Conservation (phyloP, 2,329 filamentous ascomycete species). For the Ophiocordyceps camponoti-leonardi region DNA sequence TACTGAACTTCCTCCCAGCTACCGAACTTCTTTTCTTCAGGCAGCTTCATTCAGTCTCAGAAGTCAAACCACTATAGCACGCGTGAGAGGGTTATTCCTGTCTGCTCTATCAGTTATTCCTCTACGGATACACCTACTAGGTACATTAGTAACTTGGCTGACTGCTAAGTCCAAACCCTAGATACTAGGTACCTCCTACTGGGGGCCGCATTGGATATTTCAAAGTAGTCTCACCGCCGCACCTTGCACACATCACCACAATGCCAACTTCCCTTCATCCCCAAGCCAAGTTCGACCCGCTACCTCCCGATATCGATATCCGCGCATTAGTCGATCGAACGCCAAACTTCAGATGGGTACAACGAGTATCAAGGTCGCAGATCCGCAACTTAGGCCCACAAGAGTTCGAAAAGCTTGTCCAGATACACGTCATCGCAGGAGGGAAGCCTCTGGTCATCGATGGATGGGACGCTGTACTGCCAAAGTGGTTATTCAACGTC, state of each 20-base stretch:
- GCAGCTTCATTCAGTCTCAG: too few species aligned
- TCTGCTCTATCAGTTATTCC: too few species aligned
- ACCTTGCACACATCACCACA: constrained; percentile 6
- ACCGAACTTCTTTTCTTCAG: too few species aligned
- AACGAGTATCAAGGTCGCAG: constrained; percentile 61
- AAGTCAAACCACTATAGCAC: too few species aligned
- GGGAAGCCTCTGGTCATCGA: constrained; percentile 86
- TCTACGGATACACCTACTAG: too few species aligned
- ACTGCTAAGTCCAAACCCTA: too few species aligned
- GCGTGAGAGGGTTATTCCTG: too few species aligned
- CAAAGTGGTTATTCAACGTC: constrained; percentile 60
- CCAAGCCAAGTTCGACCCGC: constrained; percentile 79
- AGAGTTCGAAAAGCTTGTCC: constrained; percentile 71
- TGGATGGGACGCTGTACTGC: constrained; percentile 63
- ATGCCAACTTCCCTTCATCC: constrained; percentile 67
- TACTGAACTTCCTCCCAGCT: too few species aligned
- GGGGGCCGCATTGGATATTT: too few species aligned
- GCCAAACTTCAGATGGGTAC: constrained; percentile 74
- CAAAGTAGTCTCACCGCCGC: too few species aligned
- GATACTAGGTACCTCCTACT: too few species aligned
- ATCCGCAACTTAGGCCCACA: constrained; percentile 62
- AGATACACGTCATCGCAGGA: constrained; percentile 65
- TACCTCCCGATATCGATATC: constrained; percentile 72
- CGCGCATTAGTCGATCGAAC: constrained; percentile 57
- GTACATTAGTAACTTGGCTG: too few species aligned